Conservation (phyloP, 2,329 filamentous ascomycete genomes). For the Graphilbum ipis-grandicollis region DNA sequence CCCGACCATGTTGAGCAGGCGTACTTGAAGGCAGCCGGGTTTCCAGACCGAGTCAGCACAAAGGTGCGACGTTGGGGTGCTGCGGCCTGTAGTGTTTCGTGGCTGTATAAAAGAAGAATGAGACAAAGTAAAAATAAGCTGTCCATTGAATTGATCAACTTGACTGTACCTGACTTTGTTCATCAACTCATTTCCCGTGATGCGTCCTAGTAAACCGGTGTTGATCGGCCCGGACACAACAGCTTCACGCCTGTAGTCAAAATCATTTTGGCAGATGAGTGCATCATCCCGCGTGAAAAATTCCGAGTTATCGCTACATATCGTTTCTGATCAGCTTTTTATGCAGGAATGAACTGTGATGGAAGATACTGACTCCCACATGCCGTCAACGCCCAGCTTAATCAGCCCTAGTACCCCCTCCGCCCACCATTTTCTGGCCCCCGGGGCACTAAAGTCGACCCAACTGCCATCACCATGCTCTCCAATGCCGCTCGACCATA, state of each 20-base stretch:
- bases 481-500: neutral
- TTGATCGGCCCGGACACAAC: neutral
- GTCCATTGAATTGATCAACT: no score
- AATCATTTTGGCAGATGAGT: neutral
- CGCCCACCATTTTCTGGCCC: neutral
- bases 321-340: no score
- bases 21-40: neutral
- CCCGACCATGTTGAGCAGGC: neutral
- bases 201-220: neutral
- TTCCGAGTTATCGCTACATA: neutral
- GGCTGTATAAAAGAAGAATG: neutral
- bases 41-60: neutral
- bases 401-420: neutral
- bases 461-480: neutral
- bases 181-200: neutral
- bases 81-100: neutral
- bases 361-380: neutral
- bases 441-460: neutral
- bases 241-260: neutral
- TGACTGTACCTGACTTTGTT: constrained; percentile 1
- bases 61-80: neutral
- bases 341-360: no score
- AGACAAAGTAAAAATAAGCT: no score
- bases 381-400: neutral
- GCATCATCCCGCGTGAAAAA: neutral